These are phyloP conservation scores for Tuber melanosporum DNA, from an alignment of 495 filamentous ascomycete species.

Conservation along the genomic window DNA sequence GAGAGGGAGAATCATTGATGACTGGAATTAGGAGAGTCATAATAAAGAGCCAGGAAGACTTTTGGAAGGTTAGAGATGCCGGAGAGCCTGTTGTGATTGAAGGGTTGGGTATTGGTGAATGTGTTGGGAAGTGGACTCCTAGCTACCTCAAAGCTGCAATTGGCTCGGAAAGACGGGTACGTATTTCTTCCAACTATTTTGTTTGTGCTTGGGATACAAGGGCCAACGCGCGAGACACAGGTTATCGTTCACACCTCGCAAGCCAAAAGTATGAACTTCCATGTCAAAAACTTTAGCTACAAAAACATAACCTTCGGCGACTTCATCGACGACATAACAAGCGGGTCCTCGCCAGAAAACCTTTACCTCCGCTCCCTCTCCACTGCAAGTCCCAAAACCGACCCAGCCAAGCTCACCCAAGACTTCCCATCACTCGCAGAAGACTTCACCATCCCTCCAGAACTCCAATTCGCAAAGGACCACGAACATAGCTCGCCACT, in stretches of 20 bases:
- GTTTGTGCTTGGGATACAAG: conserved; percentile 21
- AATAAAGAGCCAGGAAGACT: conserved; percentile 51
- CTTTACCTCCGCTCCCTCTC: conserved; percentile 75
- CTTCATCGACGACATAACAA: conserved; percentile 57
- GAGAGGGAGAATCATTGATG: neutral
- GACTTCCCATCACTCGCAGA: conserved; percentile 65
- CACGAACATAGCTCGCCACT: conserved; percentile 74
- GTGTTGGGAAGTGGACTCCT: conserved; percentile 60
- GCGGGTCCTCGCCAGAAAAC: conserved; percentile 49
- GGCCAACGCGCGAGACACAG: conserved; percentile 43
- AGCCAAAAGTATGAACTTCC: conserved; percentile 67
- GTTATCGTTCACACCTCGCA: conserved; percentile 64
- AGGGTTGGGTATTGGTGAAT: conserved; percentile 59
- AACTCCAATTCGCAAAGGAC: conserved; percentile 53
- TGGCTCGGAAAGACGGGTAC: conserved; percentile 58
- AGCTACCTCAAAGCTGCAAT: conserved; percentile 61
- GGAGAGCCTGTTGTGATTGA: conserved; percentile 62
- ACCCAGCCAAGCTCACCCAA: conserved; percentile 57
- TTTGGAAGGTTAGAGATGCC: conserved; percentile 53
- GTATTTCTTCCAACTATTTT: conserved; percentile 23
- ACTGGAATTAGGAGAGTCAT: conserved; percentile 48
- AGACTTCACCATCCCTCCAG: conserved; percentile 65
- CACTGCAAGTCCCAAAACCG: conserved; percentile 56
- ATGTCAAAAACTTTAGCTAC: conserved; percentile 75
- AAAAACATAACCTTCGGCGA: conserved; percentile 59